Base-by-base conservation (phyloP, 306 rosid genomes). In the Hylodesmum podocarpum region DNA sequence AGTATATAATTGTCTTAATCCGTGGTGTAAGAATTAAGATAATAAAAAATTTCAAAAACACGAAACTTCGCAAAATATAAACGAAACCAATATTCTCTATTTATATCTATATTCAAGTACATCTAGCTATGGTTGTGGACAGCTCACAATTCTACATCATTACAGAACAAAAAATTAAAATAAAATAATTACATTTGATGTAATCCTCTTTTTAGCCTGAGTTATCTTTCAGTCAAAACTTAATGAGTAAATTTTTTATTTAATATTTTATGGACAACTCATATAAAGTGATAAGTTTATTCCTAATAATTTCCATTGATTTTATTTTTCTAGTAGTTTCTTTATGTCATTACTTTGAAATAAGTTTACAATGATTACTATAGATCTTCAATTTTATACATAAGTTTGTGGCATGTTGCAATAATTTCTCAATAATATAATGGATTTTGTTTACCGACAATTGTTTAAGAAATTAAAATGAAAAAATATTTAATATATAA, bases 141-240 rank as follows among this genome's bases (percentile, higher is more conserved):
- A 91, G 41, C 92, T 86, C 83, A 91, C 70, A 81, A 15, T 83
- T 85, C 76, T 83, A 76, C 72, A 50, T 51, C 29, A 49, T 28
- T 15, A 27, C 62, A 34, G 9, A 66, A 39, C 47, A 54, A 24
- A 11, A 24, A 0, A n/a, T n/a, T n/a, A n/a, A 54, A 67, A 28
- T 66, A 51, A 24, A 36, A 28, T 36, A 67, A 82, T 44, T n/a
- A 83, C 39, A 14, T 72, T 49, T 51, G 16, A 24, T 67, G 49
- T 43, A 29, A 54, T 66, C n/a, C n/a, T n/a, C n/a, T n/a, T n/a
- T n/a, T n/a, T n/a, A n/a, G n/a, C n/a, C n/a, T n/a, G n/a, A n/a
- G n/a, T n/a, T n/a, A n/a, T n/a, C n/a, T n/a, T n/a, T n/a, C n/a
- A n/a, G n/a, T n/a, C n/a, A n/a, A n/a, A n/a, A n/a, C n/a, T n/a